phyloP scores from a whole-genome alignment of 139 green algal genomes.

The Mesotaenium endlicherianum region DNA sequence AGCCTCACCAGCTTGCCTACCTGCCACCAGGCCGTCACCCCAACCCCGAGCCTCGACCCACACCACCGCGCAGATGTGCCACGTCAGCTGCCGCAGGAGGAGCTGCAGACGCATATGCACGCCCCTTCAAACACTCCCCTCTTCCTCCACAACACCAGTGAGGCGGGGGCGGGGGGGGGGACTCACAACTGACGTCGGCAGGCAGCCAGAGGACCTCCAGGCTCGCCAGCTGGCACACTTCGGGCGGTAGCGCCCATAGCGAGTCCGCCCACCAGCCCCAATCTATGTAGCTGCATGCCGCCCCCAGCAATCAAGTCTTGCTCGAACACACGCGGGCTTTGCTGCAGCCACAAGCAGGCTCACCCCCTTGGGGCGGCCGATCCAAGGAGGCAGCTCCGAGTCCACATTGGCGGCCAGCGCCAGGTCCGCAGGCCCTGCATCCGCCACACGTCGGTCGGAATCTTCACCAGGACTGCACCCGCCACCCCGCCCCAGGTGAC shows the following conservation, averaged over 20 bases:
- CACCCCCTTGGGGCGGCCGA: background rate
- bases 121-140: too few relatives aligned
- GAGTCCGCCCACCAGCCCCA: constrained; percentile 38
- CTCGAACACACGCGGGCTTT: background rate
- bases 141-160: too few relatives aligned
- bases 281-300: background rate
- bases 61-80: too few relatives aligned
- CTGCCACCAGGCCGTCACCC: too few relatives aligned
- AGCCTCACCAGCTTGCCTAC: constrained; percentile 9
- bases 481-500: too few relatives aligned
- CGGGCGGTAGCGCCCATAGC: constrained; percentile 6
- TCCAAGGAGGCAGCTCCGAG: background rate
- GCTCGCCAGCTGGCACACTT: background rate
- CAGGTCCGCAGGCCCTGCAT: background rate
- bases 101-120: too few relatives aligned
- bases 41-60: too few relatives aligned
- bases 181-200: too few relatives aligned
- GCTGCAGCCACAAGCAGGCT: too few relatives aligned
- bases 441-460: background rate
- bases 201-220: constrained; percentile 39
- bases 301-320: background rate
- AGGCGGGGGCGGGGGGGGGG: too few relatives aligned
- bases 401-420: constrained; percentile 8
- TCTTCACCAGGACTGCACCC: background rate
- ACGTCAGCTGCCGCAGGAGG: background rate